phyloP scores from a whole-genome alignment of 148 eudicot species.

The Limonium bicolor region DNA sequence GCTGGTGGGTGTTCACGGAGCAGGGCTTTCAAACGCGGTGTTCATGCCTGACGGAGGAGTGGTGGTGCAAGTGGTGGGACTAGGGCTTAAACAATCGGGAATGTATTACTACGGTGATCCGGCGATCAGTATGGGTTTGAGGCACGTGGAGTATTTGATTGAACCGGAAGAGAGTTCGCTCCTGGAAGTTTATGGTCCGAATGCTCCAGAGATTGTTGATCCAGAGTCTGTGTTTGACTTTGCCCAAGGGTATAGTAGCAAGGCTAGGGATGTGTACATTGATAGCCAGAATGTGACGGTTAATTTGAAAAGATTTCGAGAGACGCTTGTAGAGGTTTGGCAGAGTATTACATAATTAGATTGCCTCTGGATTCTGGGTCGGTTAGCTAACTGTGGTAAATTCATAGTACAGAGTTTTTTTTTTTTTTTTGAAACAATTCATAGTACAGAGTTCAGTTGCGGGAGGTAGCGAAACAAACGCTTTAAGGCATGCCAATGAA shows the following conservation, averaged over 20 bases:
- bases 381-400: no score
- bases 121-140: slow-evolving; percentile 19
- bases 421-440: no score
- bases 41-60: slow-evolving; percentile 14
- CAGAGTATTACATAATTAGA: no score
- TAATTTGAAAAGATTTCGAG: slow-evolving; percentile 23
- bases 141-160: slow-evolving; percentile 27
- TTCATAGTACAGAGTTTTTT: no score
- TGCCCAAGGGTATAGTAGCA: slow-evolving; percentile 15
- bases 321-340: no score
- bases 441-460: no score
- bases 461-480: no score
- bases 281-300: slow-evolving; percentile 26
- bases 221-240: slow-evolving; percentile 7
- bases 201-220: slow-evolving; percentile 17
- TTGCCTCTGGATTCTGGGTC: no score
- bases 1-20: slow-evolving; percentile 16
- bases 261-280: slow-evolving; percentile 13
- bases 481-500: no score
- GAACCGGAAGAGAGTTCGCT: slow-evolving; percentile 21
- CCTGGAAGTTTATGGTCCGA: slow-evolving; percentile 8
- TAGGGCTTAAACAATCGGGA: slow-evolving; percentile 12
- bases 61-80: slow-evolving; percentile 5
- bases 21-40: slow-evolving; percentile 12
- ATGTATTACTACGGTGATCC: slow-evolving; percentile 18